Percentiles rank a stretch among this genome's conserved stretches.
These are phyloP conservation scores for Tubosaeta sp. DNA, from an alignment of 768 basidiomycete species.

Conservation along the genomic window DNA sequence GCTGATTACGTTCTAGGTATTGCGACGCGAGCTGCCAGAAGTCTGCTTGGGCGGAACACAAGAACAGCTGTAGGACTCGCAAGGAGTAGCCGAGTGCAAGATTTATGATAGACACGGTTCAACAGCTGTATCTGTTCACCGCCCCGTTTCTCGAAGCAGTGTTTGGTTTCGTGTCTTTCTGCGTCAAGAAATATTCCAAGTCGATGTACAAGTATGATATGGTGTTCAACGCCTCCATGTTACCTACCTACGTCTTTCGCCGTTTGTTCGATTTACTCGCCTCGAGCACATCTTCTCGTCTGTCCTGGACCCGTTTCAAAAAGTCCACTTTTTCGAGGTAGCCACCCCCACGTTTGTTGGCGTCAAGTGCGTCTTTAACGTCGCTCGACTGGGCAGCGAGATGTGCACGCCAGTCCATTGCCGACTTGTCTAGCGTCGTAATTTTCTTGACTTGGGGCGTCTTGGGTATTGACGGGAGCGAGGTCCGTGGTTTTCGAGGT, in stretches of 20 bases:
- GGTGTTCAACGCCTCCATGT: neutral
- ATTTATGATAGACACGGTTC: too few species aligned
- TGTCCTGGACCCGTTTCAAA: constrained; percentile 66
- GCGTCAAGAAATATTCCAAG: too few species aligned
- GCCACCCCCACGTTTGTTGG: constrained; percentile 66
- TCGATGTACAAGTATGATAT: constrained; percentile 11
- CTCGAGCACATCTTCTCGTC: constrained; percentile 64
- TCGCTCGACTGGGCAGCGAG: constrained; percentile 41
- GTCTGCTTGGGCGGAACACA: constrained; percentile 38
- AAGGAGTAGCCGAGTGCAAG: too few species aligned
- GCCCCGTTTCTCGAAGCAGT: too few species aligned
- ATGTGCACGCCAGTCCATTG: constrained; percentile 83
- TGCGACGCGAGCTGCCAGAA: constrained; percentile 41
- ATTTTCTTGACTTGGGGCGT: constrained; percentile 66
- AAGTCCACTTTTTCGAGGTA: constrained; percentile 87
- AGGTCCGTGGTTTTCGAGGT: constrained; percentile 61
- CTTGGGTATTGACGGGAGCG: constrained; percentile 51
- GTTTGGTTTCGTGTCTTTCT: too few species aligned
- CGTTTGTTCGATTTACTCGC: constrained; percentile 54
- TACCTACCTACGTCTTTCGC: constrained; percentile 19
- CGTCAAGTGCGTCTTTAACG: constrained; percentile 58
- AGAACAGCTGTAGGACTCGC: constrained; percentile 17
- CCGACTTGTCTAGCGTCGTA: constrained; percentile 80
- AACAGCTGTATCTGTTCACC: constrained; percentile 4
- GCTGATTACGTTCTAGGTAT: constrained; percentile 31